phyloP scores from a whole-genome alignment of 345 rosid genomes.

The Gossypium ekmanianum region DNA sequence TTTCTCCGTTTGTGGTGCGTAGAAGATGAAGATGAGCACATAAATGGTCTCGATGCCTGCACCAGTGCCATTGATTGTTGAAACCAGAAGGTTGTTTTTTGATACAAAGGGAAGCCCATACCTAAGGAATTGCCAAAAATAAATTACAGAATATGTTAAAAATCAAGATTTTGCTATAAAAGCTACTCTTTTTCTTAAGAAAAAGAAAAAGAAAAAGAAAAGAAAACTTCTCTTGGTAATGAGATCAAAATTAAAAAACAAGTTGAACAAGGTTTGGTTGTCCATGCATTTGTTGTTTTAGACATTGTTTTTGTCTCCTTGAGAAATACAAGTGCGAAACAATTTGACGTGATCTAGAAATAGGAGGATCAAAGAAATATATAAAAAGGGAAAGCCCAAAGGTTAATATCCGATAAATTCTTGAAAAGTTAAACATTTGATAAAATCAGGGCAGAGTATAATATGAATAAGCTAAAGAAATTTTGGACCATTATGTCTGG shows the following conservation, averaged over 20 bases:
- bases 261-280: constrained; percentile 1
- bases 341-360: not conserved
- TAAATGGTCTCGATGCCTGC: constrained; percentile 61
- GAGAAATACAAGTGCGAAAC: not conserved
- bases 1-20: constrained; percentile 73
- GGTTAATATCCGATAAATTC: not conserved
- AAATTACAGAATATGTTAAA: not conserved
- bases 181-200: not conserved
- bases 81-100: constrained; percentile 64
- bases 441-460: not conserved
- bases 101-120: constrained; percentile 94
- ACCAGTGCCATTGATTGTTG: constrained; percentile 83
- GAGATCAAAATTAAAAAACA: not conserved
- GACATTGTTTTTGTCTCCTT: not conserved
- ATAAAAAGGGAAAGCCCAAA: not conserved
- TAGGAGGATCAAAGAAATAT: not conserved
- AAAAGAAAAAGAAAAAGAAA: not conserved
- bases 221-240: no score
- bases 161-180: not conserved
- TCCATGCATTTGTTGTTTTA: not conserved
- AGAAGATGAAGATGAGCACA: constrained; percentile 58
- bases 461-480: not conserved
- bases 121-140: constrained; percentile 32
- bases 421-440: not conserved
- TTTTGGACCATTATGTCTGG: not conserved